phyloP scores from a whole-genome alignment of 768 basidiomycete genomes.

The Lactarius akahatsu region DNA sequence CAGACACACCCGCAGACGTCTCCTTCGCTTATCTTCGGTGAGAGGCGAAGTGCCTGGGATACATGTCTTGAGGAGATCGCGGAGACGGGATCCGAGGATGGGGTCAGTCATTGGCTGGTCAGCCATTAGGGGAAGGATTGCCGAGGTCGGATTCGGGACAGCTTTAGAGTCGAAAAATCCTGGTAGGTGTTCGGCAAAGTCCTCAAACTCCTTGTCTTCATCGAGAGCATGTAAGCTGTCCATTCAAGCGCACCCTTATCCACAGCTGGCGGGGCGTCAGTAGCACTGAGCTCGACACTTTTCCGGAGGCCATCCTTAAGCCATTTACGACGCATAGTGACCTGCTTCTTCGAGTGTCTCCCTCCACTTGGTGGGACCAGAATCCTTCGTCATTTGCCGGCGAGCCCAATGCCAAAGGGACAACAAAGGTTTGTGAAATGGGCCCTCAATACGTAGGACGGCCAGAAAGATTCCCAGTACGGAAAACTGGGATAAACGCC shows the following conservation, averaged over 20 bases:
- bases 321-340: not conserved
- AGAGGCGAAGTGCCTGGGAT: not conserved
- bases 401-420: not conserved
- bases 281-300: not conserved
- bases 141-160: not conserved
- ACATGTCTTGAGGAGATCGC: not conserved
- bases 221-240: conserved; percentile 6
- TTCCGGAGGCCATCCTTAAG: not conserved
- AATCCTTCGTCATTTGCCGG: not conserved
- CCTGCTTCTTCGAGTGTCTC: not conserved
- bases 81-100: conserved; percentile 3
- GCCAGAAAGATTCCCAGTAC: not conserved
- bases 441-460: not conserved
- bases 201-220: conserved; percentile 1
- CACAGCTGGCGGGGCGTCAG: not conserved
- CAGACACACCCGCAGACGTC: not conserved
- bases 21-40: not conserved
- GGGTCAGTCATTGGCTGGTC: not conserved
- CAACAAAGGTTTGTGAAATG: not conserved
- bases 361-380: not conserved
- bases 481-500: not conserved
- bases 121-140: conserved; percentile 14
- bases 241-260: not conserved
- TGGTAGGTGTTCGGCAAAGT: conserved; percentile 1
- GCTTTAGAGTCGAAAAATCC: not conserved